Conservation (phyloP, 192 early-diverging fungal genomes). For the Backusella westeae region DNA sequence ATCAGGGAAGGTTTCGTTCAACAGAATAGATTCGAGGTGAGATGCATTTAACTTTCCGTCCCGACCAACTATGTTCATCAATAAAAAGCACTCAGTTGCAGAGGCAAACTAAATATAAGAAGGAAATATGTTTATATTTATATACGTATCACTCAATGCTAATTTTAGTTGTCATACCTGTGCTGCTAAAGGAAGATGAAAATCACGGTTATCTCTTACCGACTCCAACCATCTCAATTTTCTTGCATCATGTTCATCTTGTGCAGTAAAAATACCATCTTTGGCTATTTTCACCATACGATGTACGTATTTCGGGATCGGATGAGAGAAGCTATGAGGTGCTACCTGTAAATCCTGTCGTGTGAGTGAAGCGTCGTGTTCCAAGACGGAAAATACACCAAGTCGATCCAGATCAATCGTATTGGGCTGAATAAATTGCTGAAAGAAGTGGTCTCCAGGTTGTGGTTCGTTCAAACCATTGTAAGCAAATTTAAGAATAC, state of each 20-base stretch:
- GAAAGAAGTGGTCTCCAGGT: not conserved
- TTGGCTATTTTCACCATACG: not conserved
- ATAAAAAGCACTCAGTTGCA: not conserved
- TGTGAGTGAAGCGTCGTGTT: slow-evolving; percentile 12
- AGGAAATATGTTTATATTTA: not conserved
- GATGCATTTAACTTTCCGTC: not conserved
- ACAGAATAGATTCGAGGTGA: not conserved
- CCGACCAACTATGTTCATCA: not conserved
- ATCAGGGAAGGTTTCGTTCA: slow-evolving; percentile 3
- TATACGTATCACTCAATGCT: not conserved
- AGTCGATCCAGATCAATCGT: slow-evolving; percentile 1
- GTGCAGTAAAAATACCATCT: not conserved
- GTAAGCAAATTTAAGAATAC: not conserved
- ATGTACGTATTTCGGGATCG: not conserved
- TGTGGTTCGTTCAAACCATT: not conserved
- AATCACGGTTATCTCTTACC: not conserved
- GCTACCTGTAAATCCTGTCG: not conserved
- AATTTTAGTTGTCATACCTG: not conserved
- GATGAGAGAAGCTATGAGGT: not conserved
- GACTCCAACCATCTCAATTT: slow-evolving; percentile 3
- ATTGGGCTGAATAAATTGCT: not conserved
- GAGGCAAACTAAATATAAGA: not conserved
- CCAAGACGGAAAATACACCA: not conserved
- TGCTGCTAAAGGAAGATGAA: not conserved
- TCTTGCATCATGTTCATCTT: slow-evolving; percentile 5